phyloP scores from a whole-genome alignment of 73 alveolate genomes.

The Paramecium sonneborni region DNA sequence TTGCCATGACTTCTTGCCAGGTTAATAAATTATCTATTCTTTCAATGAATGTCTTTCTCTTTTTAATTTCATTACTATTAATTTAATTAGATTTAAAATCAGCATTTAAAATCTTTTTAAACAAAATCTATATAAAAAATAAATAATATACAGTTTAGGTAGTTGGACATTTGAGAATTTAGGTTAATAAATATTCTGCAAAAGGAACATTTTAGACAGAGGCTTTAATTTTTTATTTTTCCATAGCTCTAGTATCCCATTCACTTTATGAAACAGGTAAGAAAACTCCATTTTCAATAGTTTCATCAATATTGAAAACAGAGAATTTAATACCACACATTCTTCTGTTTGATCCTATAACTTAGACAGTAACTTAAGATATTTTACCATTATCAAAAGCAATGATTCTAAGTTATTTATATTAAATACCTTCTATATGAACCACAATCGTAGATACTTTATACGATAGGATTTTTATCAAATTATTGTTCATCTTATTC shows the following conservation, averaged over 20 bases:
- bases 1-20: conserved; percentile 44
- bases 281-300: conserved; percentile 18
- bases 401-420: neutral
- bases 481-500: conserved; percentile 14
- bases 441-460: conserved; percentile 35
- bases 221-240: conserved; percentile 25
- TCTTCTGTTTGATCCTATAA: conserved; percentile 46
- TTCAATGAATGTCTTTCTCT: conserved; percentile 31
- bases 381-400: conserved; percentile 19
- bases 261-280: conserved; percentile 25
- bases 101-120: conserved; percentile 26
- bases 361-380: neutral
- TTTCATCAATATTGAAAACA: conserved; percentile 1
- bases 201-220: conserved; percentile 50
- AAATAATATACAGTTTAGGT: neutral
- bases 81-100: conserved; percentile 44
- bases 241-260: conserved; percentile 53
- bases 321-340: conserved; percentile 34
- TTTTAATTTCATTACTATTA: neutral
- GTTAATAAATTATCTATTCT: conserved; percentile 41
- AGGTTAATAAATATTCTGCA: conserved; percentile 35
- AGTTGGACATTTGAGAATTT: neutral
- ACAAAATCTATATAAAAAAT: neutral
- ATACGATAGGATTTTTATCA: conserved; percentile 43
- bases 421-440: conserved; percentile 1